These are phyloP conservation scores for Debaryomyces psychrophilus DNA, from an alignment of 1,139 yeast genomes.

Conservation along the genomic window DNA sequence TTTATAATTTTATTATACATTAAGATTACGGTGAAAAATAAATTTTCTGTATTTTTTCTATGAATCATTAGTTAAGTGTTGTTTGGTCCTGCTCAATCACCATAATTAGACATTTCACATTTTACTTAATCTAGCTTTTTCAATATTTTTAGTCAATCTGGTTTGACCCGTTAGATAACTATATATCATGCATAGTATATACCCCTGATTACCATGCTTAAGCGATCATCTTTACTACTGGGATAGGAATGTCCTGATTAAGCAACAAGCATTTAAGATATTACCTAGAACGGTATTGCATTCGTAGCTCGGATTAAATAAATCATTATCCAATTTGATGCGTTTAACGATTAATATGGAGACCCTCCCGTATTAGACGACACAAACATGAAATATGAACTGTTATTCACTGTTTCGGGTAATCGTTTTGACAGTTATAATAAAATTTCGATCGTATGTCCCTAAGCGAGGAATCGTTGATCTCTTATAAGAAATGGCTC, in stretches of 20 bases:
- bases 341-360: background rate
- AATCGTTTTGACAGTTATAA: too few species aligned
- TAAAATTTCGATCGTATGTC: too few species aligned
- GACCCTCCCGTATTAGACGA: background rate
- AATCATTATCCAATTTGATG: background rate
- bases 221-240: background rate
- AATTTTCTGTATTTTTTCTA: background rate
- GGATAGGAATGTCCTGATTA: background rate
- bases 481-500: too few species aligned
- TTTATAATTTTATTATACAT: background rate
- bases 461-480: too few species aligned
- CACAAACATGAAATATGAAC: too few species aligned
- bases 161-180: background rate
- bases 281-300: slow-evolving; percentile 2
- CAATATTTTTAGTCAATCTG: background rate
- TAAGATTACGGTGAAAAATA: background rate
- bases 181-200: background rate
- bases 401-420: too few species aligned
- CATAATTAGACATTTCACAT: background rate
- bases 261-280: background rate
- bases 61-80: background rate
- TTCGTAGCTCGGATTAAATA: background rate
- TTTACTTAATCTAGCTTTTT: background rate
- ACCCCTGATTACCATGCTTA: background rate
- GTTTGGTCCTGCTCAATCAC: background rate